Conservation (phyloP, 2,329 filamentous ascomycete genomes). For the Neonectria faginata region DNA sequence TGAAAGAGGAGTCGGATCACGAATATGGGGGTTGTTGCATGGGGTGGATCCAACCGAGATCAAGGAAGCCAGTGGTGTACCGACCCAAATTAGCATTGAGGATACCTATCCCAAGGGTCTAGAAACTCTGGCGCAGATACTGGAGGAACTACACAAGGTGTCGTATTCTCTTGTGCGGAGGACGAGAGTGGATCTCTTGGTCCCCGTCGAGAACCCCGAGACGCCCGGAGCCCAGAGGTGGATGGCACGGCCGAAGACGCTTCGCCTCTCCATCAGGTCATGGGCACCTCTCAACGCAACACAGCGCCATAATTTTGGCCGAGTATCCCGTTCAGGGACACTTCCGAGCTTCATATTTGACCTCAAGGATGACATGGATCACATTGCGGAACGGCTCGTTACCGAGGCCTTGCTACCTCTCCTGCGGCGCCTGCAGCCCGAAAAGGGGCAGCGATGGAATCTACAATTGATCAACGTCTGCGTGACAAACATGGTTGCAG, state of each 20-base stretch:
- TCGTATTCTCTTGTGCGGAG: slow-evolving; percentile 77
- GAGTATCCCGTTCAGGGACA: slow-evolving; percentile 80
- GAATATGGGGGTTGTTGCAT: slow-evolving; percentile 83
- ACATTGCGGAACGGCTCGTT: slow-evolving; percentile 76
- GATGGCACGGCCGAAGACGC: slow-evolving; percentile 83
- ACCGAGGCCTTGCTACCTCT: slow-evolving; percentile 75
- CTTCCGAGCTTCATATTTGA: slow-evolving; percentile 81
- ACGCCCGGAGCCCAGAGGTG: slow-evolving; percentile 61
- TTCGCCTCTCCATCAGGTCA: slow-evolving; percentile 83
- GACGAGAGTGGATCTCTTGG: slow-evolving; percentile 81
- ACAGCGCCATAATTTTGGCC: slow-evolving; percentile 70
- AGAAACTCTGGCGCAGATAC: slow-evolving; percentile 71
- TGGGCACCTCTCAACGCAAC: slow-evolving; percentile 54
- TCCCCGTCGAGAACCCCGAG: slow-evolving; percentile 56
- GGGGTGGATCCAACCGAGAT: slow-evolving; percentile 84
- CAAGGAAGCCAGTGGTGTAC: slow-evolving; percentile 75
- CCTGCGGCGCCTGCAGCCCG: slow-evolving; percentile 79
- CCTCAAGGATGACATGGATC: slow-evolving; percentile 66
- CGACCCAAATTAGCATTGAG: slow-evolving; percentile 92
- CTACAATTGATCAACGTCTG: slow-evolving; percentile 88
- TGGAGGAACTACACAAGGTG: slow-evolving; percentile 75
- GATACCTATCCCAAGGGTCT: slow-evolving; percentile 83
- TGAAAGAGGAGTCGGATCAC: slow-evolving; percentile 76
- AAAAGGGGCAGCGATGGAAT: slow-evolving; percentile 76
- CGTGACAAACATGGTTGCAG: slow-evolving; percentile 82